phyloP scores from a whole-genome alignment of 371 early-diverging fungal genomes.

The Conidiobolus incongruus region DNA sequence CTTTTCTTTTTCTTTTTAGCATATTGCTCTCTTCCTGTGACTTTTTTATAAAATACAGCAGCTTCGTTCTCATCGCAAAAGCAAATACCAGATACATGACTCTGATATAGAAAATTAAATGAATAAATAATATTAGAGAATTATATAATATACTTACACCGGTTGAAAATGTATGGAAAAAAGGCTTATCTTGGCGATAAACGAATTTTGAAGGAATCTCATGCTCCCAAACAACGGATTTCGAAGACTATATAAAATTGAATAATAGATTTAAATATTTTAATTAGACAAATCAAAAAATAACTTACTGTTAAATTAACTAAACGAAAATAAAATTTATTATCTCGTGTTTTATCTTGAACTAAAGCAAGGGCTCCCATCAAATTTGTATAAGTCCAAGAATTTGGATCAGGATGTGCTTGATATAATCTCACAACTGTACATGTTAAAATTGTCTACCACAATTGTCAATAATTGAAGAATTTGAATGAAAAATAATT shows the following conservation, averaged over 20 bases:
- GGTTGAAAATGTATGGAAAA: slow-evolving; percentile 66
- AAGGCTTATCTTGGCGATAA: slow-evolving; percentile 40
- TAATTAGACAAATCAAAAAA: not conserved
- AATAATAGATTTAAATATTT: not conserved
- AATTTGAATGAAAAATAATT: slow-evolving; percentile 3
- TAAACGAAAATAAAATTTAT: slow-evolving; percentile 46
- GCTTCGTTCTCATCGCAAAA: slow-evolving; percentile 78
- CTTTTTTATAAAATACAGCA: slow-evolving; percentile 39
- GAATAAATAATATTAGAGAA: not conserved
- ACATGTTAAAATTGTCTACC: slow-evolving; percentile 55
- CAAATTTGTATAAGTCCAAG: slow-evolving; percentile 45
- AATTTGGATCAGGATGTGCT: slow-evolving; percentile 38
- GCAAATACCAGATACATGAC: slow-evolving; percentile 52
- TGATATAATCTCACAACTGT: slow-evolving; percentile 64
- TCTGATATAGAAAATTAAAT: slow-evolving; percentile 12
- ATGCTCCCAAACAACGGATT: slow-evolving; percentile 56
- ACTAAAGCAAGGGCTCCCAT: slow-evolving; percentile 61
- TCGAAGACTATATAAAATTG: slow-evolving; percentile 11
- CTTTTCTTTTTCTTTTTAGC: not conserved
- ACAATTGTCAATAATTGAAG: not conserved
- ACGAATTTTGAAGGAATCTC: slow-evolving; percentile 54
- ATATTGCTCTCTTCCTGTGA: slow-evolving; percentile 19
- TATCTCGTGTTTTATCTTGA: slow-evolving; percentile 24
- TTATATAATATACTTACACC: slow-evolving; percentile 24
- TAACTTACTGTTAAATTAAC: slow-evolving; percentile 42